A percentile compares a stretch with the other conserved stretches of the same genome.
These are phyloP conservation scores for Debaryomyces robertsiae DNA, from an alignment of 1,139 yeast genomes.

Conservation along the genomic window DNA sequence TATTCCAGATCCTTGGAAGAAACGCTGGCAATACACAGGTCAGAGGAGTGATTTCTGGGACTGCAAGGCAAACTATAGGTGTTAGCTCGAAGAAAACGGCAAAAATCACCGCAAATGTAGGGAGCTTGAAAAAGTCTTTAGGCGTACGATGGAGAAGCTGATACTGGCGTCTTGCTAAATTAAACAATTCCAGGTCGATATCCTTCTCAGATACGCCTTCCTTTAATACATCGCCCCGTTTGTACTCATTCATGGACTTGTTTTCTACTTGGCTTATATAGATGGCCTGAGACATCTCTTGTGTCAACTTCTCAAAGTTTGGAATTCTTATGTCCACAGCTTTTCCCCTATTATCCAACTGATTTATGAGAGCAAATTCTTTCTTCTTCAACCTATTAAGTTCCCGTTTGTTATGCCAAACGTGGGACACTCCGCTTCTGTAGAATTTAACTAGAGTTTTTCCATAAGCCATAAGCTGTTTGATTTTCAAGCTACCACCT, in stretches of 20 bases:
- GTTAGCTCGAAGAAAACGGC: constrained; percentile 64
- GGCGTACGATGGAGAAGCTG: constrained; percentile 61
- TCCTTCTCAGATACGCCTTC: constrained; percentile 16
- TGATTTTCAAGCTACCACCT: constrained; percentile 28
- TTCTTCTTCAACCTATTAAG: constrained; percentile 25
- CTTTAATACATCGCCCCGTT: constrained; percentile 23
- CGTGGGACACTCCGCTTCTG: constrained; percentile 52
- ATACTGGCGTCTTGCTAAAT: constrained; percentile 55
- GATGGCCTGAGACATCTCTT: constrained; percentile 38
- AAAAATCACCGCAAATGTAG: constrained; percentile 60
- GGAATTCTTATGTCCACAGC: constrained; percentile 30
- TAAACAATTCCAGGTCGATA: constrained; percentile 25
- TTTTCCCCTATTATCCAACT: constrained; percentile 30
- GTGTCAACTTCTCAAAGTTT: constrained; percentile 28
- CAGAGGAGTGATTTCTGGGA: constrained; percentile 69
- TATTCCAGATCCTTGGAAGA: constrained; percentile 39
- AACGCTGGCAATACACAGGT: constrained; percentile 66
- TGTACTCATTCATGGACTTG: constrained; percentile 17
- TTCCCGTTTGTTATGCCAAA: constrained; percentile 45
- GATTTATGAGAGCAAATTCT: constrained; percentile 24
- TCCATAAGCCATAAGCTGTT: constrained; percentile 42
- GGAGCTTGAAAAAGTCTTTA: constrained; percentile 59
- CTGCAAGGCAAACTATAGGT: constrained; percentile 56
- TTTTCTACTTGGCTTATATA: constrained; percentile 36
- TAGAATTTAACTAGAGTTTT: constrained; percentile 49